Percentiles rank a stretch among this genome's conserved stretches.
Evolutionary conservation across 768 basidiomycete species (phyloP).

Genomic region (Pholiota molesta): DNA sequence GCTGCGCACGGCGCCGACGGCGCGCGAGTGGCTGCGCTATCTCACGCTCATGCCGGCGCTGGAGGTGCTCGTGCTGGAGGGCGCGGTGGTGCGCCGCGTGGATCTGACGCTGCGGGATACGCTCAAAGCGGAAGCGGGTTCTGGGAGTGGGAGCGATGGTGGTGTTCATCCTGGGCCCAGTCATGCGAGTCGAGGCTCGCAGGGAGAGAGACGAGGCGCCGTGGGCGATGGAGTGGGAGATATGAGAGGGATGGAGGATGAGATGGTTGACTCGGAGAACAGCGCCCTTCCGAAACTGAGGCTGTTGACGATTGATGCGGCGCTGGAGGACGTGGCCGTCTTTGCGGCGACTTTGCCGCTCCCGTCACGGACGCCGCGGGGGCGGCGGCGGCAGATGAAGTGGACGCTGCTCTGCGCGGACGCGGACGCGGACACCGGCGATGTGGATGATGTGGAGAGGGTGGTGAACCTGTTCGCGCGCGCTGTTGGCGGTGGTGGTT

Average conservation of each 20-base stretch:
- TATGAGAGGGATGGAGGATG: neutral
- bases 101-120: neutral
- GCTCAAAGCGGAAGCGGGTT: neutral
- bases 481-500: neutral
- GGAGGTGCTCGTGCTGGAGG: conserved; percentile 2
- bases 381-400: neutral
- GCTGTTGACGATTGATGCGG: conserved; percentile 7
- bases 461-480: neutral
- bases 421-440: neutral
- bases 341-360: neutral
- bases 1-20: neutral
- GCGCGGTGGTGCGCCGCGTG: neutral
- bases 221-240: neutral
- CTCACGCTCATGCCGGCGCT: neutral
- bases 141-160: neutral
- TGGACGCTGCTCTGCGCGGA: conserved; percentile 6
- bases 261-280: no score
- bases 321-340: conserved; percentile 1
- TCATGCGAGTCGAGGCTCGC: neutral
- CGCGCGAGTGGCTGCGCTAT: conserved; percentile 4
- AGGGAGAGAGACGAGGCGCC: neutral
- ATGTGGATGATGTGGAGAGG: neutral
- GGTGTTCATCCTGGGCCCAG: neutral
- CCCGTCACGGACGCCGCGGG: neutral
- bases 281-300: neutral